Evolutionary conservation across 163 green algal species (phyloP).

Genomic region (Scenedesmus sp.): DNA sequence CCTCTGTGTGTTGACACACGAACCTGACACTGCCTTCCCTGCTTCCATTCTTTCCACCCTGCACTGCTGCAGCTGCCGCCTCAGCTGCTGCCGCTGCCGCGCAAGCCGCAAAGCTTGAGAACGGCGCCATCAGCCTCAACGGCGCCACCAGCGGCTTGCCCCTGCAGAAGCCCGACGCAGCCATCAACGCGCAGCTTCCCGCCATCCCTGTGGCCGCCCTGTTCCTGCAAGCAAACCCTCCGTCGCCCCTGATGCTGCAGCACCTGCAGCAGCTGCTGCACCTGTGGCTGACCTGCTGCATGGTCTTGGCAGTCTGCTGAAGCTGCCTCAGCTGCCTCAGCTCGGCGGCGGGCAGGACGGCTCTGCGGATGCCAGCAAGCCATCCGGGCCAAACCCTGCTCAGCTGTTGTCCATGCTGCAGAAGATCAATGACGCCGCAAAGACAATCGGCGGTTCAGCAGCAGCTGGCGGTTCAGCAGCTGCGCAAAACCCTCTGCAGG

Average conservation of each 20-base stretch:
- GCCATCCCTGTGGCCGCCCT: background rate
- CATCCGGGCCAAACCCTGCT: background rate
- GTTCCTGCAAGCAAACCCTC: background rate
- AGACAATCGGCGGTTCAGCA: background rate
- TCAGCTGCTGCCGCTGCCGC: background rate
- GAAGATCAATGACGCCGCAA: background rate
- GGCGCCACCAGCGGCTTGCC: background rate
- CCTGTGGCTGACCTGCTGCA: background rate
- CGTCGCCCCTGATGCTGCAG: background rate
- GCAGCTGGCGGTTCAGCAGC: constrained; percentile 16
- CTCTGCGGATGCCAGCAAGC: background rate
- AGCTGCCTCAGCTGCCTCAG: background rate
- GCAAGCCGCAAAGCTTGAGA: background rate
- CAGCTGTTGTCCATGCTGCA: background rate
- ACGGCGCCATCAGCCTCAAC: background rate
- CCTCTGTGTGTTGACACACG: no score
- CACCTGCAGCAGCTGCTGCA: constrained; percentile 5
- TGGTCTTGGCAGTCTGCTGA: constrained; percentile 6
- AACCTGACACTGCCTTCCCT: no score
- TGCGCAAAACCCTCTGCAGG: background rate
- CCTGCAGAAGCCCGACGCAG: background rate
- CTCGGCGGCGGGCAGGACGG: background rate
- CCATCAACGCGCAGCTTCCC: background rate
- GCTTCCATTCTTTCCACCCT: background rate
- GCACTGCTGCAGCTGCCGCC: background rate